Base-by-base conservation (phyloP, 768 basidiomycete genomes). In the Hericium rajendrae region DNA sequence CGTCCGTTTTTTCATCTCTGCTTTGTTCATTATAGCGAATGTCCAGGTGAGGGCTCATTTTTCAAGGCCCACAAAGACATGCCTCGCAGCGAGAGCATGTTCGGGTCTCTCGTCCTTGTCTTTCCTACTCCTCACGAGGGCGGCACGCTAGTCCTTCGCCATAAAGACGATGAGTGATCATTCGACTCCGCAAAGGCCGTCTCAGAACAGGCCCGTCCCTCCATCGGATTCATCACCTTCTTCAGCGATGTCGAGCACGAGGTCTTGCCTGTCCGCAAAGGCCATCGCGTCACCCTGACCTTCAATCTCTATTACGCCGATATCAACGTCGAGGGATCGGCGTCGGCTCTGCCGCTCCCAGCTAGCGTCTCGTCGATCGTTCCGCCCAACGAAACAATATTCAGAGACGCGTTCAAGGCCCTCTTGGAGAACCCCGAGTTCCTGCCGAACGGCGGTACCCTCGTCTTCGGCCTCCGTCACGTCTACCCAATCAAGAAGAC, bases 21-120 rank as follows among this genome's bases (percentile, higher is more conserved):
- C 15, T 46, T 15, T 12, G 16, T 38, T 28, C 2, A 15, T 9
- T 2, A 26, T 2, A 26, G 5, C 1, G 1, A 9, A 1, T 22
- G 22, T 18, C 1, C 52, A 77, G 76, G 70, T 0, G 62, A 71
- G 49, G 78, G 69, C 10, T 72, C 72, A 0, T 80, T 78, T 62
- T 81, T 80, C 71, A 78, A 78, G 60, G 41, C 74, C 1, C 80
- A 80, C 60, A 70, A 74, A 43, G 81, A 80, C 57, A 79, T 78
- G 0, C 78, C 76, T 5, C 73, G 74, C 8, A 62, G 67, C 8
- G 67, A 69, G 8, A 61, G 62, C 26, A 80, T 81, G 74, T 75
- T 83, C 39, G 80, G 76, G 1, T 80, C 80, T 1, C 71, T 84
- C 10, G 74, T 81, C 1, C 60, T 81, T 38, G 70, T 77, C 18